Percentiles rank a stretch among this genome's conserved stretches.
phyloP scores from a whole-genome alignment of 495 filamentous ascomycete species.

The Friedmanniomyces simplex region DNA sequence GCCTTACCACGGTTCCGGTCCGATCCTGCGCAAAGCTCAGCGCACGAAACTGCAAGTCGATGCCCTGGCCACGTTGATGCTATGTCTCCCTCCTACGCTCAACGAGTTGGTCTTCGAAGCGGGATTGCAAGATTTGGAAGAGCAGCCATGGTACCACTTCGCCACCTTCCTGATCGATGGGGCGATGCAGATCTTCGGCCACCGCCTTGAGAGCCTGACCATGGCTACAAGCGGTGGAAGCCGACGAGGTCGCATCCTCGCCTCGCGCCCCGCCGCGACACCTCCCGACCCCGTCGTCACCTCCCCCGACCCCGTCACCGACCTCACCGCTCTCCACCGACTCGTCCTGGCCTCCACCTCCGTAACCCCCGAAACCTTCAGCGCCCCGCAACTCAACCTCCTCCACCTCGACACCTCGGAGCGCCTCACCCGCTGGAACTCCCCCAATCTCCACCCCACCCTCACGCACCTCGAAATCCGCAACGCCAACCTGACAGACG shows the following conservation, averaged over 20 bases:
- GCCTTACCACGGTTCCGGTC: neutral
- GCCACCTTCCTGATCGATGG: neutral
- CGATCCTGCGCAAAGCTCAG: neutral
- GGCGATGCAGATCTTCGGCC: neutral
- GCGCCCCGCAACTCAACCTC: neutral
- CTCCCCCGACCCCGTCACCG: neutral
- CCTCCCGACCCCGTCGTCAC: neutral
- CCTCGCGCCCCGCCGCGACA: neutral
- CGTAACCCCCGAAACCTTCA: neutral
- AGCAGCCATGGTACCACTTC: neutral
- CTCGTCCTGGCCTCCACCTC: neutral
- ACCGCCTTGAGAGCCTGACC: neutral
- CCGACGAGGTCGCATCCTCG: neutral
- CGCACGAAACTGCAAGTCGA: constrained; percentile 4
- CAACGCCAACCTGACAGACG: neutral
- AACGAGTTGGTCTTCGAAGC: constrained; percentile 9
- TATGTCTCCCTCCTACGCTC: constrained; percentile 9
- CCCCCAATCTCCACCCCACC: neutral
- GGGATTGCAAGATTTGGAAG: neutral
- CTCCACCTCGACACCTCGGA: neutral
- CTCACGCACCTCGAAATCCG: constrained; percentile 5
- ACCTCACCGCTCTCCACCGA: neutral
- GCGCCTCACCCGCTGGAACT: neutral
- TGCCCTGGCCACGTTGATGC: constrained; percentile 7
- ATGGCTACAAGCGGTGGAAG: neutral